Conservation (phyloP, 768 basidiomycete genomes). For the Leccinum uliginosum region DNA sequence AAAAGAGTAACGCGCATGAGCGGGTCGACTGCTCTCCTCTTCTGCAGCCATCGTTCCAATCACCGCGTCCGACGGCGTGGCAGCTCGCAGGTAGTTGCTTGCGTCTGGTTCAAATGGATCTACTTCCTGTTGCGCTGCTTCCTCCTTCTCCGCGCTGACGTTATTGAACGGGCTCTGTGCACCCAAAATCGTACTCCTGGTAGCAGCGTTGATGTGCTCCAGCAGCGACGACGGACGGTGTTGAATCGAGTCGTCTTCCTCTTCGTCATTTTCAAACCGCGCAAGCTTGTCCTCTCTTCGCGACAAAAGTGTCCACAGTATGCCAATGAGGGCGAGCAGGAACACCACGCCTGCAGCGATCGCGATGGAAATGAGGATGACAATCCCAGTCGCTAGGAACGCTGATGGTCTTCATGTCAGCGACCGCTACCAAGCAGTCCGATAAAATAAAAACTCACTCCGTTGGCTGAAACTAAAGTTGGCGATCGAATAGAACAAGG, state of each 20-base stretch:
- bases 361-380: constrained; percentile 96
- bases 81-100: constrained; percentile 73
- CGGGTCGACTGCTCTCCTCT: constrained; percentile 62
- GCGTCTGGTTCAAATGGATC: constrained; percentile 70
- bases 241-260: constrained; percentile 71
- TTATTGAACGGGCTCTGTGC: constrained; percentile 35
- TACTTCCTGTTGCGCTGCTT: constrained; percentile 37
- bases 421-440: background rate
- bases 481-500: constrained; percentile 79
- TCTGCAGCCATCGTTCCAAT: constrained; percentile 58
- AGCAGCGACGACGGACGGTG: constrained; percentile 85
- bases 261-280: constrained; percentile 65
- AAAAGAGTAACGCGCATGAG: constrained; percentile 80
- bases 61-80: constrained; percentile 74
- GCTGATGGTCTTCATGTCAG: constrained; percentile 38
- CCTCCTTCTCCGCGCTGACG: constrained; percentile 52
- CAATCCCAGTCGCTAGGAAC: constrained; percentile 86
- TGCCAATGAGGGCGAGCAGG: constrained; percentile 77
- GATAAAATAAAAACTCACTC: constrained; percentile 43
- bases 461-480: constrained; percentile 70
- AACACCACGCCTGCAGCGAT: constrained; percentile 94
- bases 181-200: constrained; percentile 76
- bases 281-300: constrained; percentile 68
- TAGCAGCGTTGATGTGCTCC: constrained; percentile 88
- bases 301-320: constrained; percentile 86